phyloP scores from a whole-genome alignment of 768 basidiomycete species.

The Gymnopilus junonius region DNA sequence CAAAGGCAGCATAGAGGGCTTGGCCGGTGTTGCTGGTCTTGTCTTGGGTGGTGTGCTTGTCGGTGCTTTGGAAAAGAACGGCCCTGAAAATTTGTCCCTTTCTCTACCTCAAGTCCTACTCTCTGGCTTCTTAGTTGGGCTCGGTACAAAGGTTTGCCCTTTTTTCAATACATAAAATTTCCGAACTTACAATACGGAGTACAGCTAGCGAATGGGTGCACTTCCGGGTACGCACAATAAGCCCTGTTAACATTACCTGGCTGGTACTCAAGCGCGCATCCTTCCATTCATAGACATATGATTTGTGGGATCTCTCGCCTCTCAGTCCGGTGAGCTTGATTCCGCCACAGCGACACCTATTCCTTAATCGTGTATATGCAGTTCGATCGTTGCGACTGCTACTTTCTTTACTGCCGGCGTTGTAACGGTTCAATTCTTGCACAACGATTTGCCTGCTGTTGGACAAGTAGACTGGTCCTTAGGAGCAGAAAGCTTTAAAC shows the following conservation, averaged over 20 bases:
- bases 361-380: constrained; percentile 23
- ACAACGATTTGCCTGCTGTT: constrained; percentile 36
- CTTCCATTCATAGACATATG: constrained; percentile 54
- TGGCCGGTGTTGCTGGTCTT: constrained; percentile 48
- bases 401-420: constrained; percentile 56
- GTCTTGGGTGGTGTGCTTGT: constrained; percentile 51
- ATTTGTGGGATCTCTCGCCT: constrained; percentile 61
- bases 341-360: constrained; percentile 12
- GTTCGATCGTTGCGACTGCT: constrained; percentile 58
- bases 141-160: constrained; percentile 55
- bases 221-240: constrained; percentile 52
- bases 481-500: constrained; percentile 33
- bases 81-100: constrained; percentile 29
- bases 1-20: constrained; percentile 47
- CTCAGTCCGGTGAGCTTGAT: constrained; percentile 49
- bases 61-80: constrained; percentile 42
- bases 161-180: not conserved
- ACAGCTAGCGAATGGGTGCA: constrained; percentile 65
- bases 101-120: constrained; percentile 36
- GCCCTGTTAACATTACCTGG: not conserved
- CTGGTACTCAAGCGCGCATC: not conserved
- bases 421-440: constrained; percentile 45
- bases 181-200: constrained; percentile 8
- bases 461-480: constrained; percentile 45
- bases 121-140: constrained; percentile 60